Evolutionary conservation across 2,329 filamentous ascomycete species (phyloP).

Genomic region (Fusarium tuaranense): DNA sequence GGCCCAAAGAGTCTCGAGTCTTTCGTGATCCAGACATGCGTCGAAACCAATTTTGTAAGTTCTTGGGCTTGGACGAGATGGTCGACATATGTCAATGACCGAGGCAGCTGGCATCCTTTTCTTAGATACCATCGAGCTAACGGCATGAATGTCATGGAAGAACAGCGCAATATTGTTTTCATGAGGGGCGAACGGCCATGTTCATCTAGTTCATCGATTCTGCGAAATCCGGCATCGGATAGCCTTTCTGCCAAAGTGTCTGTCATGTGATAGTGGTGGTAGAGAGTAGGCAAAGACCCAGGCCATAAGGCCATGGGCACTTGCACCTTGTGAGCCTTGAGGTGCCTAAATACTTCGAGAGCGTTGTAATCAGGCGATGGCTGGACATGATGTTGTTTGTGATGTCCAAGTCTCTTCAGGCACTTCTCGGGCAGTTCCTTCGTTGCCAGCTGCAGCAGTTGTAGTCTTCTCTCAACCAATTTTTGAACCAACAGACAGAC

Average conservation of each 20-base stretch:
- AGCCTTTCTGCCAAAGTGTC: background rate
- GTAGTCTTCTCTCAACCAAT: background rate
- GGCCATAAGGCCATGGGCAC: background rate
- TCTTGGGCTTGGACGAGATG: background rate
- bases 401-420: background rate
- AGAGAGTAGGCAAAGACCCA: background rate
- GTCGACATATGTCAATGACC: background rate
- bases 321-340: background rate
- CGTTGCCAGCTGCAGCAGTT: background rate
- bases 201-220: background rate
- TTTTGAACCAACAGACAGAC: background rate
- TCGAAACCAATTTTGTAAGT: background rate
- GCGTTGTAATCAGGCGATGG: background rate
- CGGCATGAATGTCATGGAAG: accelerated
- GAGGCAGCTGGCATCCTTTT: background rate
- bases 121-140: background rate
- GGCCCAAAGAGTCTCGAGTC: background rate
- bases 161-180: accelerated
- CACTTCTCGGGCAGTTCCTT: background rate
- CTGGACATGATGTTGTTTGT: background rate
- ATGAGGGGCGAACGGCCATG: background rate
- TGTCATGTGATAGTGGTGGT: background rate
- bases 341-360: background rate
- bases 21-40: background rate
- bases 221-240: background rate